phyloP scores from a whole-genome alignment of 805 yeast genomes.

The Nakazawaea molendinolei region DNA sequence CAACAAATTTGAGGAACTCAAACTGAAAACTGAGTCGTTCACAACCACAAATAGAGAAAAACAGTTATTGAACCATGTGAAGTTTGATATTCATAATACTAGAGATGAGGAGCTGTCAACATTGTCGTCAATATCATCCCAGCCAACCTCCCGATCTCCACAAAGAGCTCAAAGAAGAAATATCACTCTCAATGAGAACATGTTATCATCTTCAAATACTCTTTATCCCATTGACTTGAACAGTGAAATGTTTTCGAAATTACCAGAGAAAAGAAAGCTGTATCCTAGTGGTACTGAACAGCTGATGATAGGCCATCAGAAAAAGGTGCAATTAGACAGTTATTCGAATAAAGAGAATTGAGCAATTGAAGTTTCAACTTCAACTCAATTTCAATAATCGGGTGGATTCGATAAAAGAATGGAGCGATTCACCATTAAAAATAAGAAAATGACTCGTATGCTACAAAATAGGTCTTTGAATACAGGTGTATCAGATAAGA shows the following conservation, averaged over 20 bases:
- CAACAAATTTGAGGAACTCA: slow-evolving; percentile 5
- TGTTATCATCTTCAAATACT: slow-evolving; percentile 4
- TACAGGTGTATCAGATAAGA: no score
- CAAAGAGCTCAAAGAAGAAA: background rate
- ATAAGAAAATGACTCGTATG: no score
- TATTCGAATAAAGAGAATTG: background rate
- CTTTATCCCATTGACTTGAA: slow-evolving; percentile 1
- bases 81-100: slow-evolving; percentile 6
- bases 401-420: no score
- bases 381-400: no score
- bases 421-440: no score
- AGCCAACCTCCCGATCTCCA: no score
- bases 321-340: background rate
- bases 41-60: slow-evolving; percentile 1
- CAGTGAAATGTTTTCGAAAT: background rate
- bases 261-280: slow-evolving; percentile 5
- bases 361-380: no score
- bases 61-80: slow-evolving; percentile 5
- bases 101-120: no score
- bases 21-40: slow-evolving; percentile 5
- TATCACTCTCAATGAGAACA: slow-evolving; percentile 9
- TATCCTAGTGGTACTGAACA: no score
- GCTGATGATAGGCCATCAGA: background rate
- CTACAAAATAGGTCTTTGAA: no score
- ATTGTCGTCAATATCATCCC: no score